A percentile compares a stretch with the other conserved stretches of the same genome.
Conservation (phyloP, 2,329 filamentous ascomycete species). For the Exophiala spinifera region DNA sequence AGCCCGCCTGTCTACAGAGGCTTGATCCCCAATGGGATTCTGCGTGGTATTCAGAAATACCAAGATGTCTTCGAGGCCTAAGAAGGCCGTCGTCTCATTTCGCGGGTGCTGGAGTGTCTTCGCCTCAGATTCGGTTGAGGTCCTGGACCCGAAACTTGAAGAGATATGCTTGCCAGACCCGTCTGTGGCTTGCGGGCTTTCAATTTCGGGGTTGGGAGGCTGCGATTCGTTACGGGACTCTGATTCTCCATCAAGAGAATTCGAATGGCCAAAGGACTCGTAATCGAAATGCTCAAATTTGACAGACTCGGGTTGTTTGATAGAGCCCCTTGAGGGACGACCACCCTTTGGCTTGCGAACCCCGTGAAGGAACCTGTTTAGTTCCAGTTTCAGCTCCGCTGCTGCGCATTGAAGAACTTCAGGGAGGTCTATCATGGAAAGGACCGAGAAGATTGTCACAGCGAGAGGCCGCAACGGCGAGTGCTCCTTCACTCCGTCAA, state of each 20-base stretch:
- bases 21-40: not conserved
- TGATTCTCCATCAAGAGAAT: too few species aligned
- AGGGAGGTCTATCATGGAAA: not conserved
- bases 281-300: not conserved
- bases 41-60: not conserved
- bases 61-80: not conserved
- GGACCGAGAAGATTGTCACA: not conserved
- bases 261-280: too few species aligned
- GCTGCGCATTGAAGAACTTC: not conserved
- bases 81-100: too few species aligned
- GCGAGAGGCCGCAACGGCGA: constrained; percentile 1
- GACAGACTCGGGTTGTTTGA: not conserved
- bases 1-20: not conserved
- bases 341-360: not conserved
- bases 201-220: too few species aligned
- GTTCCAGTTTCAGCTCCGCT: not conserved
- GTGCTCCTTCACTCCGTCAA: not conserved
- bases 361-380: not conserved
- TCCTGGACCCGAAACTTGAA: too few species aligned
- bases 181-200: too few species aligned
- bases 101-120: too few species aligned
- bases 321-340: not conserved
- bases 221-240: too few species aligned
- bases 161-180: too few species aligned
- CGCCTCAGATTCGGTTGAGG: too few species aligned